Evolutionary conservation across 208 protist genomes (phyloP), one percentile per base, ranked within the genome.

Genomic region (Crithidia thermophila): DNA sequence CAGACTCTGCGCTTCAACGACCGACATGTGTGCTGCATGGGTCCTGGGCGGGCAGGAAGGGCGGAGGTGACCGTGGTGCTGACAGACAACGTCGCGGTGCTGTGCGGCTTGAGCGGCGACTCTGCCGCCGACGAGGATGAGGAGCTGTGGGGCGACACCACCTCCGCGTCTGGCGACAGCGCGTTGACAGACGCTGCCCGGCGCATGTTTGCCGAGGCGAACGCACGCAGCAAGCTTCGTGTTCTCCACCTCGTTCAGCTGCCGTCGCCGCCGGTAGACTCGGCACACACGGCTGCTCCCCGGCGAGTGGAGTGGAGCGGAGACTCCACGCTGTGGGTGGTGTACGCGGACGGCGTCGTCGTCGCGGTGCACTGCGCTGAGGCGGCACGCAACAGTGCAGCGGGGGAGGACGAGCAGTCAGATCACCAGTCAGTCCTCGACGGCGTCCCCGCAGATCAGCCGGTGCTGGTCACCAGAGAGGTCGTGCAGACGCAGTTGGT

Each of bases 21-120:
- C 10, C 61, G 64, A 14, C 31, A 27, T 9, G 63, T 90, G 20
- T 50, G 40, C 28, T 78, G 84, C 51, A 43, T 93, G 46, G 71
- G 72, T 1, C 63, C 65, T 14, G 87, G 87, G 0, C 72, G 84
- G 14, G 53, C 37, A 20, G 75, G 69, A 11, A 51, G 53, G 10
- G 46, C 56, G 1, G 87, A 93, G 74, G 74, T 84, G 72, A 77
- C 86, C 10, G 81, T 85, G 46, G 43, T 93, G 20, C 62, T 90
- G 31, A 68, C 79, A 9, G 77, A 79, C 64, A 69, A 74, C 45
- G 79, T 68, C 14, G 67, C 87, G 9, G 82, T 75, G 16, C 2
- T 93, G 58, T 81, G 77, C 45, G 77, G 77, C 18, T 11, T 79
- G 61, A 47, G 40, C 31, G 25, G 20, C 16, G 14, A 11, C 10